Evolutionary conservation across 108 stramenopile species (phyloP).

Genomic region (Nitzschia sp.): DNA sequence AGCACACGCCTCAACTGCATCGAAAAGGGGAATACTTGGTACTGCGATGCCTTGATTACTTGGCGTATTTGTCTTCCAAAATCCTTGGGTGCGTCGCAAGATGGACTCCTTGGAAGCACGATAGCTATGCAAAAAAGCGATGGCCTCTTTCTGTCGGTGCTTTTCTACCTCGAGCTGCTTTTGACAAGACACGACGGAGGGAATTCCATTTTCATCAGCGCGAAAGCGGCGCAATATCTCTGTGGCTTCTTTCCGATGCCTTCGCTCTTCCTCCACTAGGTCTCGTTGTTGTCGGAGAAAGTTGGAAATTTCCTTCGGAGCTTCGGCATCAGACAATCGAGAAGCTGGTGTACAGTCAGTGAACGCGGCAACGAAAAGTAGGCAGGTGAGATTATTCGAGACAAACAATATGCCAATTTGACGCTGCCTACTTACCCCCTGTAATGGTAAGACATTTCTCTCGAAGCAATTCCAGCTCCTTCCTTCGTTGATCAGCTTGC

Average conservation of each 20-base stretch:
- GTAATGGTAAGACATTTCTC: constrained; percentile 10
- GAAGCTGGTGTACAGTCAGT: too few species aligned
- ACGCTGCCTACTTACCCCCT: constrained; percentile 13
- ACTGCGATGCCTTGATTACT: not conserved
- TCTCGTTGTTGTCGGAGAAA: constrained; percentile 7
- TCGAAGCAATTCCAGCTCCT: constrained; percentile 9
- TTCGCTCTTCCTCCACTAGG: not conserved
- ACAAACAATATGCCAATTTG: too few species aligned
- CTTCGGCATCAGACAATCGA: constrained; percentile 4
- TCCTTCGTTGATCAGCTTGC: constrained; percentile 11
- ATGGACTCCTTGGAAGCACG: constrained; percentile 6
- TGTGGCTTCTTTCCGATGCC: not conserved
- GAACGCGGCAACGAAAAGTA: too few species aligned
- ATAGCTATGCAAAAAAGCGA: constrained; percentile 1
- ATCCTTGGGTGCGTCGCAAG: not conserved
- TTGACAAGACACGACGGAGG: not conserved
- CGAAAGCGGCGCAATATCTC: constrained; percentile 3
- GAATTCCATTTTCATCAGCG: not conserved
- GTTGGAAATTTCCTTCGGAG: not conserved
- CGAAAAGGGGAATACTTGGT: not conserved
- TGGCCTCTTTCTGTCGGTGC: not conserved
- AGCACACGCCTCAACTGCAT: not conserved
- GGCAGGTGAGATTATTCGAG: too few species aligned
- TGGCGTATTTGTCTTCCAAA: not conserved
- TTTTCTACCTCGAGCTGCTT: not conserved